Evolutionary conservation across 352 stramenopile genomes (phyloP).

Genomic region (Globisporangium nagaii): DNA sequence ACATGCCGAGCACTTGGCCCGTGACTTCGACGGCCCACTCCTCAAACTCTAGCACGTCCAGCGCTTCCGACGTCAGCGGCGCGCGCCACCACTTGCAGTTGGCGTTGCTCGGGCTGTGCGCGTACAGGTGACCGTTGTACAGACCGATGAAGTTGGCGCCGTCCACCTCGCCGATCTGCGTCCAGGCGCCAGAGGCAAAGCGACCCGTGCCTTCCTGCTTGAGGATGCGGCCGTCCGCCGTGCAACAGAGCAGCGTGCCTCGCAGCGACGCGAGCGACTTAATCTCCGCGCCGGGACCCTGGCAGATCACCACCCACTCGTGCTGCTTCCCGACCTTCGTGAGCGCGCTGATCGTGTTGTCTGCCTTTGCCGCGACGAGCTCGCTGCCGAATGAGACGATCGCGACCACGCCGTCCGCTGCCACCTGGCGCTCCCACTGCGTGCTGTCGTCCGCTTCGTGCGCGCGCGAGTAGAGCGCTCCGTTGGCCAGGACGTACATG

Average conservation of each 20-base stretch:
- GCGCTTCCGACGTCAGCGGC: constrained; percentile 30
- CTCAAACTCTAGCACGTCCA: constrained; percentile 52
- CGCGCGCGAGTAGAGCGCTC: constrained; percentile 50
- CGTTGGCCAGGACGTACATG: constrained; percentile 55
- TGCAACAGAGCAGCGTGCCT: constrained; percentile 60
- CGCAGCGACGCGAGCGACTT: constrained; percentile 62
- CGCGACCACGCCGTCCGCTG: constrained; percentile 36
- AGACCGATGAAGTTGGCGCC: constrained; percentile 45
- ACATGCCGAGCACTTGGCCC: constrained; percentile 35
- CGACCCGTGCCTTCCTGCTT: constrained; percentile 59
- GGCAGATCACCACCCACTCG: constrained; percentile 48
- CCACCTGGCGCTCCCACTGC: constrained; percentile 35
- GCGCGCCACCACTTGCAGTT: constrained; percentile 43
- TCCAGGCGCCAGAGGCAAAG: constrained; percentile 63
- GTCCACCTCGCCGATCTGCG: constrained; percentile 34
- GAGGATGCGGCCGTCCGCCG: constrained; percentile 46
- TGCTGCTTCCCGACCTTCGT: constrained; percentile 28
- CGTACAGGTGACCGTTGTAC: constrained; percentile 76
- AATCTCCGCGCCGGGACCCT: constrained; percentile 33
- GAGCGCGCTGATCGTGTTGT: constrained; percentile 50
- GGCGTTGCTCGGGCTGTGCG: constrained; percentile 14
- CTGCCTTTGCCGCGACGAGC: constrained; percentile 47
- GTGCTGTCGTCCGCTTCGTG: constrained; percentile 41
- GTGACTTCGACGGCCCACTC: constrained; percentile 18
- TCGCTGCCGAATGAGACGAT: constrained; percentile 79